Conservation (phyloP, 768 basidiomycete genomes). For the Rhodotorula sphaerocarpa region DNA sequence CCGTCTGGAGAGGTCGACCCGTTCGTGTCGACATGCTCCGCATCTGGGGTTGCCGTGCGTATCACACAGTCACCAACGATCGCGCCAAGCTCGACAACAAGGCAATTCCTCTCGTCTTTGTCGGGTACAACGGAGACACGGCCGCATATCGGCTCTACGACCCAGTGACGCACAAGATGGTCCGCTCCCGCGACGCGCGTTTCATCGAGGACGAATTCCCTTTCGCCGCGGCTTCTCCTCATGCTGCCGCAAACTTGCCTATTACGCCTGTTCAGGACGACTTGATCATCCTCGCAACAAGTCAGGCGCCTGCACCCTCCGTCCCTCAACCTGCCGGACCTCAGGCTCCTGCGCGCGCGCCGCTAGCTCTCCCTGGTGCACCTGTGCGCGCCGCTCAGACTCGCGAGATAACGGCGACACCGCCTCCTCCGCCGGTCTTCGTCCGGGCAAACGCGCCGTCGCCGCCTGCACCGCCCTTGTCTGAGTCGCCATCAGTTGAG, state of each 20-base stretch:
- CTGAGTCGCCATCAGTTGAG: background rate
- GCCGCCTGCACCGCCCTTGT: background rate
- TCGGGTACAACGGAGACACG: conserved; percentile 7
- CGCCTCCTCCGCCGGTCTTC: no score
- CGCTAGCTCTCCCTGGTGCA: background rate
- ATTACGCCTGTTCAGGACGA: no score
- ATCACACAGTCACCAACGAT: background rate
- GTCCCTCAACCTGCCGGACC: no score
- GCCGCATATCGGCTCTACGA: conserved; percentile 9
- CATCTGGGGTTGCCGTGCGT: conserved; percentile 1
- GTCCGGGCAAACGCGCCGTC: background rate
- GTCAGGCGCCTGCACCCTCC: background rate
- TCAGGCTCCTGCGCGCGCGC: no score
- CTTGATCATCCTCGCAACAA: no score
- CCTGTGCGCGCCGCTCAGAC: no score
- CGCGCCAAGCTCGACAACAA: conserved; percentile 7
- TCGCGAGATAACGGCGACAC: background rate
- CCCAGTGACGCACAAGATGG: background rate
- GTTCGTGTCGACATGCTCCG: conserved; percentile 3
- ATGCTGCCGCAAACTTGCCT: background rate
- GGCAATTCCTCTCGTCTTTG: background rate
- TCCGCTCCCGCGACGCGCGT: background rate
- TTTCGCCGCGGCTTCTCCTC: background rate
- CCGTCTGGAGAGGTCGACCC: background rate
- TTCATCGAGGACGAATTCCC: conserved; percentile 15